Percentiles rank a stretch among this genome's conserved stretches.
These are phyloP conservation scores for Starmerella sp. DNA, from an alignment of 805 yeast genomes.

Conservation along the genomic window DNA sequence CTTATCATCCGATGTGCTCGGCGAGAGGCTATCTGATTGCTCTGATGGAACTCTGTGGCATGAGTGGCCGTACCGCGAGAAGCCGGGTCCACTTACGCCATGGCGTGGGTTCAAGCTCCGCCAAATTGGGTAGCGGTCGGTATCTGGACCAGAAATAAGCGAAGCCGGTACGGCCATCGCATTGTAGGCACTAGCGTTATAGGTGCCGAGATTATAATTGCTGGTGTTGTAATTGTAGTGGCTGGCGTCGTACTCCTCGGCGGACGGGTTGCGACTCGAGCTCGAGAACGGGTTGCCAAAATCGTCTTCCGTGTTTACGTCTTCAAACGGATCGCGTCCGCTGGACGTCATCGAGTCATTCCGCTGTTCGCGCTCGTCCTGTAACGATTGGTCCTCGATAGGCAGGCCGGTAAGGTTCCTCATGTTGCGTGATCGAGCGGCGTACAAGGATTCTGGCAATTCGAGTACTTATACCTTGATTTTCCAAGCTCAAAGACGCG, in stretches of 20 bases:
- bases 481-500: too few relatives aligned
- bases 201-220: too few relatives aligned
- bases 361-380: background rate
- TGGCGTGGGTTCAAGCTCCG: conserved; percentile 13
- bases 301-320: background rate
- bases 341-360: conserved; percentile 3
- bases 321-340: conserved; percentile 26
- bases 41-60: conserved; percentile 8
- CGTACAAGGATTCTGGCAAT: too few relatives aligned
- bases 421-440: background rate
- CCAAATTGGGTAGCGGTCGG: conserved; percentile 30
- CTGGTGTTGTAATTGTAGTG: too few relatives aligned
- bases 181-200: background rate
- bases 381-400: conserved; percentile 16
- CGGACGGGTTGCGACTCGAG: conserved; percentile 5
- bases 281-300: background rate
- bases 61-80: conserved; percentile 14
- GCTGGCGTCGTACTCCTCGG: background rate
- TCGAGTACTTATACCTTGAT: too few relatives aligned
- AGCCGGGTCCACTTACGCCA: conserved; percentile 7
- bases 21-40: conserved; percentile 10
- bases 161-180: conserved; percentile 8
- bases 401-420: conserved; percentile 14
- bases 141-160: conserved; percentile 22
- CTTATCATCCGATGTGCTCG: conserved; percentile 15